Percentiles rank a stretch among this genome's conserved stretches.
Evolutionary conservation across 805 yeast genomes (phyloP).

Genomic region (Myxozyma sirexii): DNA sequence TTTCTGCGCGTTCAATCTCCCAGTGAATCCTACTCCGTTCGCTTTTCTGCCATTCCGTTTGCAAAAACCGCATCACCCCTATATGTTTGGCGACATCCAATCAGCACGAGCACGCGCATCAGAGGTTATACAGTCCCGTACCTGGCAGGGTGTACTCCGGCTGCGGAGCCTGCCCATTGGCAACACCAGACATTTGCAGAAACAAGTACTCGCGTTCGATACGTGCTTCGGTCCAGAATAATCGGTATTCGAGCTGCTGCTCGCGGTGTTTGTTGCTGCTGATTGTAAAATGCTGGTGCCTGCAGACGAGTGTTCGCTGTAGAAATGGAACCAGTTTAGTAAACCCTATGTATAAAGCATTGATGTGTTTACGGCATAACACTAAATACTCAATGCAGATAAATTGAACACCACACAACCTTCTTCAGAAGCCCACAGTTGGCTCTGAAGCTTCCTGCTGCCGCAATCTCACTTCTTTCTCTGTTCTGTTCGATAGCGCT

Average conservation of each 20-base stretch:
- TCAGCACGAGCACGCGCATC: background rate
- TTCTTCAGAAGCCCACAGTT: no score
- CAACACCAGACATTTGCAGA: slow-evolving; percentile 14
- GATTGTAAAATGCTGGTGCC: no score
- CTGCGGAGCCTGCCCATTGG: slow-evolving; percentile 7
- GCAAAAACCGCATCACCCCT: slow-evolving; percentile 66
- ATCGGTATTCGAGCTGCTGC: no score
- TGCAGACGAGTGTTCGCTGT: no score
- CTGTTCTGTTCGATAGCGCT: background rate
- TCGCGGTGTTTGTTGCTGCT: background rate
- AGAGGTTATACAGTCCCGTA: background rate
- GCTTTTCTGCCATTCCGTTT: slow-evolving; percentile 62
- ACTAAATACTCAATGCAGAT: no score
- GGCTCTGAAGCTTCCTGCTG: background rate
- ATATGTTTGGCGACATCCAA: background rate
- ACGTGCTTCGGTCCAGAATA: background rate
- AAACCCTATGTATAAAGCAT: background rate
- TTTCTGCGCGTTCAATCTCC: slow-evolving; percentile 63
- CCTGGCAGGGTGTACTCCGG: slow-evolving; percentile 37
- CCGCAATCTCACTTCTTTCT: background rate
- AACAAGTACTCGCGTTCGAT: background rate
- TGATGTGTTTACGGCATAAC: background rate
- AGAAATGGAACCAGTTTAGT: no score
- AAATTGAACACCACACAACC: no score
- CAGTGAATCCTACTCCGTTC: slow-evolving; percentile 63